A percentile compares a stretch with the other conserved stretches of the same genome.
These are phyloP conservation scores for Botrytis paeoniae DNA, from an alignment of 2,329 filamentous ascomycete genomes.

Conservation along the genomic window DNA sequence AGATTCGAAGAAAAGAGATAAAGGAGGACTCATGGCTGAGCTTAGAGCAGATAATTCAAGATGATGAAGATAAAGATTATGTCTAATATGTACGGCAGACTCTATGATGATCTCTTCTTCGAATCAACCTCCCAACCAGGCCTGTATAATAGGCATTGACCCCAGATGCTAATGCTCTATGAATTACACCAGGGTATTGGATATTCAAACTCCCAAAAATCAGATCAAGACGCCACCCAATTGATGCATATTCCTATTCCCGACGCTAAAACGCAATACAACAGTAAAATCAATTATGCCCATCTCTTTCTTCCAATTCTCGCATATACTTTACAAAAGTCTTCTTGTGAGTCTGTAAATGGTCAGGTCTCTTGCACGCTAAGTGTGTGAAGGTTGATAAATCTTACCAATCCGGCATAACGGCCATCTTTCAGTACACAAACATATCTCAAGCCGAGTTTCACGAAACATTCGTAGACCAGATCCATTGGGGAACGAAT, in stretches of 20 bases:
- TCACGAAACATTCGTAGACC: conserved; percentile 95
- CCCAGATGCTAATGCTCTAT: conserved; percentile 19
- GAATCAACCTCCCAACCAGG: neutral
- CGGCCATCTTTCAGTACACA: conserved; percentile 82
- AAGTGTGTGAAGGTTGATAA: neutral
- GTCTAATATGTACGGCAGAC: conserved; percentile 24
- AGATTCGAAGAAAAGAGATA: conserved; percentile 74
- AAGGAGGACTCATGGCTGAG: conserved; percentile 75
- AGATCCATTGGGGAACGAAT: conserved; percentile 88
- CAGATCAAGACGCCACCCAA: conserved; percentile 19
- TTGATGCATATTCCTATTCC: conserved; percentile 12
- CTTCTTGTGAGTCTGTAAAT: conserved; percentile 79
- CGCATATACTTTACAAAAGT: conserved; percentile 93
- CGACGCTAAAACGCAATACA: conserved; percentile 11
- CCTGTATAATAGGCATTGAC: neutral
- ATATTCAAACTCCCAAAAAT: conserved; percentile 20
- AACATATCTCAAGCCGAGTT: conserved; percentile 87
- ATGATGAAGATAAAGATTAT: conserved; percentile 46
- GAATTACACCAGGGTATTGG: conserved; percentile 19
- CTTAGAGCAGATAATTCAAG: conserved; percentile 73
- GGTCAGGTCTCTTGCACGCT: conserved; percentile 22
- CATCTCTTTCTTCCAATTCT: conserved; percentile 63
- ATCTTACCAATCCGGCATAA: conserved; percentile 77
- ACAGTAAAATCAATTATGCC: conserved; percentile 21
- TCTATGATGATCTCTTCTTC: conserved; percentile 8